phyloP scores from a whole-genome alignment of 2,329 filamentous ascomycete genomes.

The Neoarthrinium moseri region DNA sequence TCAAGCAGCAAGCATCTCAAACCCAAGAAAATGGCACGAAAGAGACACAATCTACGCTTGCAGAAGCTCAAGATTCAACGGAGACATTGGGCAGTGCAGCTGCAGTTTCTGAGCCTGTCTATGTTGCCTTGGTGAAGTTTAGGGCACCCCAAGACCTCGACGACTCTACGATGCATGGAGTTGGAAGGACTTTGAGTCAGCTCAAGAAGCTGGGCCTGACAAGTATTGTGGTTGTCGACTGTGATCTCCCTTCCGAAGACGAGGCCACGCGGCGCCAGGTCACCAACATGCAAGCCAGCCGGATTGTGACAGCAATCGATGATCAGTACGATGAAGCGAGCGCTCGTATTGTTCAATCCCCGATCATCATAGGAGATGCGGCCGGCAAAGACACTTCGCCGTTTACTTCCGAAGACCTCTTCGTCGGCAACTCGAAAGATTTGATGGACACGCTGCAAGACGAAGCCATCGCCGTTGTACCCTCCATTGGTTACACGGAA shows the following conservation, averaged over 20 bases:
- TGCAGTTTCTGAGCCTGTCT: conserved; percentile 41
- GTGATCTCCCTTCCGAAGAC: conserved; percentile 38
- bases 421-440: conserved; percentile 46
- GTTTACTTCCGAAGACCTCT: conserved; percentile 31
- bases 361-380: conserved; percentile 37
- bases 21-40: conserved; percentile 19
- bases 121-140: conserved; percentile 85
- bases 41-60: conserved; percentile 4
- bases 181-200: conserved; percentile 82
- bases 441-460: conserved; percentile 66
- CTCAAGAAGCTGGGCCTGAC: conserved; percentile 78
- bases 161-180: conserved; percentile 66
- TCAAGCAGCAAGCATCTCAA: conserved; percentile 27
- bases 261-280: conserved; percentile 37
- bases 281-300: conserved; percentile 64
- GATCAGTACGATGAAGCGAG: conserved; percentile 67
- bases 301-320: conserved; percentile 75
- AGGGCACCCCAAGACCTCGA: conserved; percentile 70
- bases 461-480: conserved; percentile 70
- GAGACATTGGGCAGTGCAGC: conserved; percentile 31
- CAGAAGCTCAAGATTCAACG: conserved; percentile 5
- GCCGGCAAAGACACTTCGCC: conserved; percentile 24
- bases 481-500: conserved; percentile 44
- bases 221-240: conserved; percentile 82
- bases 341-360: conserved; percentile 65